These are phyloP conservation scores for Coleophoma crateriformis DNA, from an alignment of 2,329 filamentous ascomycete genomes.

Conservation along the genomic window DNA sequence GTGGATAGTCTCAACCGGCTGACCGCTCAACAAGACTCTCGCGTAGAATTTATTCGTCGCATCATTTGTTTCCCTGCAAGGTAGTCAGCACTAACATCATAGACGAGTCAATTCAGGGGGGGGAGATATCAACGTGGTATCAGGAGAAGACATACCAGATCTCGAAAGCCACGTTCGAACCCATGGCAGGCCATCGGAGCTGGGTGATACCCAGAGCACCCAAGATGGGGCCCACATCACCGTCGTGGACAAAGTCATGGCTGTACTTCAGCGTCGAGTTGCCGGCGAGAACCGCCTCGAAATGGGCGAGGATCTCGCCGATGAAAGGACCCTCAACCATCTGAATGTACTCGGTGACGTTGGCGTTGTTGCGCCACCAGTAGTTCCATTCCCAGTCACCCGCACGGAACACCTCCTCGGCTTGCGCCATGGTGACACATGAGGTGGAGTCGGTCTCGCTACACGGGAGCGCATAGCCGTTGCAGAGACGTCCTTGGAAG, in stretches of 20 bases:
- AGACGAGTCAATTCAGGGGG: too few species aligned
- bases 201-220: constrained; percentile 27
- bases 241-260: constrained; percentile 31
- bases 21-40: constrained; percentile 25
- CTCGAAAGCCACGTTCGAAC: constrained; percentile 31
- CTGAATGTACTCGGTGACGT: constrained; percentile 30
- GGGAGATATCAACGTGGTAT: background rate
- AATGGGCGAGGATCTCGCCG: constrained; percentile 26
- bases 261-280: constrained; percentile 14
- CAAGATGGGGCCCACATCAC: constrained; percentile 26
- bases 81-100: too few species aligned
- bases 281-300: constrained; percentile 23
- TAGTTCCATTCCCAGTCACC: constrained; percentile 37
- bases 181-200: constrained; percentile 34
- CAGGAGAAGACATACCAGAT: constrained; percentile 24
- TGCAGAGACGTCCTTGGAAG: constrained; percentile 33
- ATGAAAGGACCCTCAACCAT: constrained; percentile 31
- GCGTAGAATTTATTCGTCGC: constrained; percentile 5
- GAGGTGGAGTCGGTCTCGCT: constrained; percentile 17
- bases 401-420: constrained; percentile 31
- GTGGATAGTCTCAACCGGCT: constrained; percentile 16
- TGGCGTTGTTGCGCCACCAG: constrained; percentile 29
- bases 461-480: constrained; percentile 31
- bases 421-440: constrained; percentile 28
- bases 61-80: background rate